Conservation (phyloP, 805 yeast genomes). For the Candida oleophila region DNA sequence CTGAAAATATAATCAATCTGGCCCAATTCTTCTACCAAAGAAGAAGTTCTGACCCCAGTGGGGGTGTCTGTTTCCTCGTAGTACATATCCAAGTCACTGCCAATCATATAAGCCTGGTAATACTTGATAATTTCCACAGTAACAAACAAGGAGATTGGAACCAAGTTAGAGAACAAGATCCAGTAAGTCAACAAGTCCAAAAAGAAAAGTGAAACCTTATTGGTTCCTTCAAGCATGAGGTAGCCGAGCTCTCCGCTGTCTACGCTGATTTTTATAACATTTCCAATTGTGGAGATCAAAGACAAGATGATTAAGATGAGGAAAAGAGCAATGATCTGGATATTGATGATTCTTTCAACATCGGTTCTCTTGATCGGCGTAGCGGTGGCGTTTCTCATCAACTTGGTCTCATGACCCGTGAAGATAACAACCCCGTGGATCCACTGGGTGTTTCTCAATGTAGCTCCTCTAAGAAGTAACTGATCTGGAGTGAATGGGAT, state of each 20-base stretch:
- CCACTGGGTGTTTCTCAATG: slow-evolving; percentile 92
- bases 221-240: slow-evolving; percentile 65
- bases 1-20: slow-evolving; percentile 95
- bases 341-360: slow-evolving; percentile 90
- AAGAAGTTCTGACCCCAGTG: slow-evolving; percentile 90
- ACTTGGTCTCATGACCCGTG: slow-evolving; percentile 97
- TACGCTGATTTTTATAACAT: slow-evolving; percentile 68
- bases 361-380: slow-evolving; percentile 97
- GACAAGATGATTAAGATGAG: slow-evolving; percentile 73
- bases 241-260: slow-evolving; percentile 58
- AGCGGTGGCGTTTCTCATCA: slow-evolving; percentile 98
- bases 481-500: slow-evolving; percentile 89
- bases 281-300: slow-evolving; percentile 82
- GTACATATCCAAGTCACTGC: slow-evolving; percentile 93
- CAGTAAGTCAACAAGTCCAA: slow-evolving; percentile 88
- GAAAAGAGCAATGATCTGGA: slow-evolving; percentile 87
- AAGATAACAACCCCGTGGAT: slow-evolving; percentile 89
- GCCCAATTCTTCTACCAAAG: slow-evolving; percentile 94
- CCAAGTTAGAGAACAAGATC: slow-evolving; percentile 94
- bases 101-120: slow-evolving; percentile 91
- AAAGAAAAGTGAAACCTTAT: slow-evolving; percentile 70
- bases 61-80: slow-evolving; percentile 88
- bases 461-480: slow-evolving; percentile 90
- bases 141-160: slow-evolving; percentile 95
- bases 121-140: slow-evolving; percentile 95